Evolutionary conservation across 2,329 filamentous ascomycete genomes (phyloP).

Genomic region (Falciphora oryzae): DNA sequence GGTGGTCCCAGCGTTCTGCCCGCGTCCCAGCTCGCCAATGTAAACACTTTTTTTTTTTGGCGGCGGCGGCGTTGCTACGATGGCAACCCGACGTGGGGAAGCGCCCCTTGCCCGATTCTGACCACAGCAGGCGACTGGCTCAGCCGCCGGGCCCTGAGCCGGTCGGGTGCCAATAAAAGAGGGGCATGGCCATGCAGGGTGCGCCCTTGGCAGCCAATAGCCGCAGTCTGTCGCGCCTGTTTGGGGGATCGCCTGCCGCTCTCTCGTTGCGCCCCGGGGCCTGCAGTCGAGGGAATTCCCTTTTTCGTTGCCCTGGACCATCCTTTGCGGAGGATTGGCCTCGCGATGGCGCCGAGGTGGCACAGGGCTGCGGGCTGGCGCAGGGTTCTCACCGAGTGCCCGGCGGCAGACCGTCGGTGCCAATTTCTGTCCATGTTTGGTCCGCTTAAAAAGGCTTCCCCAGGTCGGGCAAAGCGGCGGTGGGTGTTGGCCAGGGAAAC

Average conservation of each 20-base stretch:
- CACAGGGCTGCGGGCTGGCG: too few relatives aligned
- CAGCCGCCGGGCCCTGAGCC: not conserved
- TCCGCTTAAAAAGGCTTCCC: not conserved
- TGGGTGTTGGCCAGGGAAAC: not conserved
- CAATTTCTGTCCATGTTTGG: not conserved
- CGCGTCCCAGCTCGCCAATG: not conserved
- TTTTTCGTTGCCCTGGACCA: not conserved
- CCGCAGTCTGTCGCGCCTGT: not conserved
- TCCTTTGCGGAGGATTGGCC: not conserved
- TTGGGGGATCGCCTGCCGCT: not conserved
- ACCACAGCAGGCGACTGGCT: not conserved
- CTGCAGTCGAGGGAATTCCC: not conserved
- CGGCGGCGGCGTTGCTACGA: not conserved
- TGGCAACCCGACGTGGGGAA: not conserved
- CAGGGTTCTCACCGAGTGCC: not conserved
- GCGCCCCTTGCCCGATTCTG: not conserved
- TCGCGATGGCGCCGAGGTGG: not conserved
- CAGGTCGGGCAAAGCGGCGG: too few relatives aligned
- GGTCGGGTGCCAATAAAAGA: not conserved
- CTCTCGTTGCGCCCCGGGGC: not conserved
- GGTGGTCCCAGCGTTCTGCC: not conserved
- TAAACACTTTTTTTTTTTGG: not conserved
- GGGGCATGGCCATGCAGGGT: not conserved
- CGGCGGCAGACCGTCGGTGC: too few relatives aligned
- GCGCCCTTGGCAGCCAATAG: not conserved